Evolutionary conservation across 129 eudicot genomes (phyloP).

Genomic region (Mikania micrantha): DNA sequence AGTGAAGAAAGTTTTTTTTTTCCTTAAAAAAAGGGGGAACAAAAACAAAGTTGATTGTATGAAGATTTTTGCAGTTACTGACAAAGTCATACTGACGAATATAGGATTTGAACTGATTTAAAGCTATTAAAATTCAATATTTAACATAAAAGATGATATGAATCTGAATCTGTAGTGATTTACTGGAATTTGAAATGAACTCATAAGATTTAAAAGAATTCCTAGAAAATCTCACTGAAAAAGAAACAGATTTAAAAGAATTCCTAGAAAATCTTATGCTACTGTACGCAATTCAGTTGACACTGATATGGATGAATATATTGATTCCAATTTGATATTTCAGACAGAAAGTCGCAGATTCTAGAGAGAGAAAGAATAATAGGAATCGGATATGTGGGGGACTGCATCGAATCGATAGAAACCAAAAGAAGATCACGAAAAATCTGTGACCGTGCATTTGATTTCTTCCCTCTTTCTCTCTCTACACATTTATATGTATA

Average conservation of each 20-base stretch:
- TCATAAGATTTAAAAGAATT: background rate
- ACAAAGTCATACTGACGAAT: conserved; percentile 2
- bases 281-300: background rate
- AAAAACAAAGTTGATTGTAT: background rate
- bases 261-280: conserved; percentile 4
- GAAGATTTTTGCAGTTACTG: conserved; percentile 1
- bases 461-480: conserved; percentile 16
- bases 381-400: conserved; percentile 17
- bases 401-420: conserved; percentile 55
- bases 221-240: conserved; percentile 10
- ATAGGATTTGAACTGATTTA: background rate
- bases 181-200: conserved; percentile 14
- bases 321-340: conserved; percentile 12
- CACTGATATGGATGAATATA: conserved; percentile 4
- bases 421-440: conserved; percentile 63
- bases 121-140: background rate
- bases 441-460: conserved; percentile 51
- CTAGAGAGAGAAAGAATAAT: conserved; percentile 25
- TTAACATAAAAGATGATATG: conserved; percentile 11
- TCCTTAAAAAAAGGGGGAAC: too few species aligned
- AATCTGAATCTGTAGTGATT: conserved; percentile 29
- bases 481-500: background rate
- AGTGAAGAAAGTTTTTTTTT: too few species aligned
- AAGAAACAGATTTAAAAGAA: conserved; percentile 11
- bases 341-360: conserved; percentile 1